Base-by-base conservation (phyloP, 2,329 filamentous ascomycete genomes). In the Monosporascus sp. region DNA sequence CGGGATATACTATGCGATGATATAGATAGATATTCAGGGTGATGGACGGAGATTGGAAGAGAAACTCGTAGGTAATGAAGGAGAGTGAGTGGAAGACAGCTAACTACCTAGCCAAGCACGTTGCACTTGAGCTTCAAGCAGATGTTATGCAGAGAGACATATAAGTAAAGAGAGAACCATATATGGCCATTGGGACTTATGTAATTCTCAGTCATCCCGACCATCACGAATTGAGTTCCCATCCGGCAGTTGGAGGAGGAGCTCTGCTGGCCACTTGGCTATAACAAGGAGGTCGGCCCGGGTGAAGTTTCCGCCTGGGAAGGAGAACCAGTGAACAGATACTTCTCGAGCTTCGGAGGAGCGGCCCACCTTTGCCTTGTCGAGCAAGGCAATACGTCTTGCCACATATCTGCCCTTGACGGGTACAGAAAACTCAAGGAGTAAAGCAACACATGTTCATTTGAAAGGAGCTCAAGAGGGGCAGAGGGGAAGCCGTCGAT, bases 141-240 rank as follows among this genome's bases (percentile, higher is more conserved):
- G 25, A n/a, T 5, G 18, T 27, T 35, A 9, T 14, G 9, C 11
- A 14, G 14, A 17, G 3, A 27, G 38, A 6, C 24, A 17, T 49
- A 47, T 27, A n/a, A 27, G 2, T 35, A 44, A 27, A 47, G 11
- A 20, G 39, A 18, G 4, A 38, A 20, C n/a, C 25, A 45, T 50
- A 31, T 38, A 41, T 43, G 37, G 18, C 44, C 47, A 39, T 39
- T 2, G 46, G 39, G 38, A 54, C 52, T 65, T 65, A 65, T 63
- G 61, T 64, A 63, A 65, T 55, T 55, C 53, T 65, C 57, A 52
- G 61, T 65, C 57, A 65, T 61, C 55, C 48, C 15, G 38, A 45
- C 31, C 20, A 31, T 46, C 22, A 31, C 20, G 2, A 25, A 15
- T 24, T 24, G n/a, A 22, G 24, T 25, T n/a, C 11, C 43, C 14